Evolutionary conservation across 495 filamentous ascomycete genomes (phyloP), one percentile per base, ranked within the genome.

Genomic region (Neurospora tetrasperma): DNA sequence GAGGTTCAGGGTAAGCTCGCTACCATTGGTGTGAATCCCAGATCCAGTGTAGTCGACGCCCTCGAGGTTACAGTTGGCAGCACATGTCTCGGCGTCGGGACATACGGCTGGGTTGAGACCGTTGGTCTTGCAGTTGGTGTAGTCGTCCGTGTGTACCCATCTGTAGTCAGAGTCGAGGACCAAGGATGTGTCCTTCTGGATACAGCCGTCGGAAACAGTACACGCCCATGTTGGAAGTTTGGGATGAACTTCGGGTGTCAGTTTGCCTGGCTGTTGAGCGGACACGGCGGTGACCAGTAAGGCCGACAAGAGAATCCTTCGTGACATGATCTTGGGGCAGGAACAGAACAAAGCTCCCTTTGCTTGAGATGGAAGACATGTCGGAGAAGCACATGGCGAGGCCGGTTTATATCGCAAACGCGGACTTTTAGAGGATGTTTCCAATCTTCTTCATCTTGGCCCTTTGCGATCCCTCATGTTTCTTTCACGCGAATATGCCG

Each of bases 151-250:
- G 75, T 90, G 89, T 38, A 89, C 77, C 87, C 87, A 89, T 35
- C 89, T 85, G 86, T 89, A 91, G 78, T 90, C 90, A 71, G 89
- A 80, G 76, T 91, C 90, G 27, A 91, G 82, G 38, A 88, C 87
- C 20, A 91, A 77, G 23, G 84, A 84, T 12, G 86, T 86, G 35
- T 80, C 73, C 68, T 85, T 81, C 41, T 81, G 79, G 11, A 84
- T 83, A 78, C 89, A 90, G 72, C 82, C 85, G 27, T 83, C 87
- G 31, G 75, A 75, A 12, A 76, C 76, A 4, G 85, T 84, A 76
- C 89, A 91, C 68, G 83, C 86, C 74, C 85, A 80, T 78, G 84
- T 87, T 59, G 83, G 85, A 69, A 91, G 77, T 23, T 79, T 73
- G 16, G 89, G 89, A 68, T 90, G 89, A 4, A 75, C 72, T 62